Evolutionary conservation across 2,329 filamentous ascomycete species (phyloP), one percentile per base, ranked within the genome.

Genomic region (Hysterium pulicare): DNA sequence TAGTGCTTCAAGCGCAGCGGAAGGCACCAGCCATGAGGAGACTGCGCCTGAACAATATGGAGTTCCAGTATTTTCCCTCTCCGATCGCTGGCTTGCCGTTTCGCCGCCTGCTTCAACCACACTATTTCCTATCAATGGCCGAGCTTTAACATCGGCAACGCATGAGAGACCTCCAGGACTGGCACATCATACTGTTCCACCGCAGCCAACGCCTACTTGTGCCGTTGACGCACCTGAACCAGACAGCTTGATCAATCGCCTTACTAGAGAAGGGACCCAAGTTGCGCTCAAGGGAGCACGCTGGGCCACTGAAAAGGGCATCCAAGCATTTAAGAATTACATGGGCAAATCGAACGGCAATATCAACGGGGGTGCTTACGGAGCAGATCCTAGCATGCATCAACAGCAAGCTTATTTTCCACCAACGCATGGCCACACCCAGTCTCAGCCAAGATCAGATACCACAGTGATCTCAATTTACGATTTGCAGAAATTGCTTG

Each of bases 321-420:
- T 82, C 57, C 83, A 88, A 59, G 83, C 84, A 8, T 88, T 86
- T 78, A 89, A 88, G 57, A 84, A 78, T 56, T 91, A 93, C 68
- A 90, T 86, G 80, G 88, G 86, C 46, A 68, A 67, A 44, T 55
- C 57, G 3, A 55, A 56, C 32, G 51, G 47, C 2, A 41, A 39
- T 20, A 28, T 39, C 13, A 54, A 50, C 20, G 51, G 50, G n/a
- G 47, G 33, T 11, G 24, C 48, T 9, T 58, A 62, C 22, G 50
- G 52, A 13, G 47, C 56, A 36, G 62, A 66, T 65, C 61, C 53
- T 68, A 73, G 48, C 75, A 77, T 37, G 61, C 71, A 22, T 11
- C 71, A 71, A 45, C 69, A 73, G 36, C 72, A 74, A 33, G 64
- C 71, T 13, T 79, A 82, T 28, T 90, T 90, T 49, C 87, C 86